These are phyloP conservation scores for Mycena olivaceomarginata DNA, from an alignment of 768 basidiomycete species.

Conservation along the genomic window DNA sequence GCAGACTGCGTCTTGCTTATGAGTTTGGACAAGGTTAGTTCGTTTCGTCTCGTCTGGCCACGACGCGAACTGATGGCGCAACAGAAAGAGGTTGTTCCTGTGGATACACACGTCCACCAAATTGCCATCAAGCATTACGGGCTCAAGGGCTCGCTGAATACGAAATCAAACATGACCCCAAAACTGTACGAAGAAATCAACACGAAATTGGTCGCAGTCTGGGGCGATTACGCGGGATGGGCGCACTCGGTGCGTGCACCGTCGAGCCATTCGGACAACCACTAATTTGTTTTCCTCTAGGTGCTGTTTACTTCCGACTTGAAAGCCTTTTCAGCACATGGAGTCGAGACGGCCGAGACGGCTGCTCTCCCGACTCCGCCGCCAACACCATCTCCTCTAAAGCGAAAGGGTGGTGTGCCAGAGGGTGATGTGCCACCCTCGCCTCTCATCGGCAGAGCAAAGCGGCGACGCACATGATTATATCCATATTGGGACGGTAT, in stretches of 20 bases:
- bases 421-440: constrained; percentile 24
- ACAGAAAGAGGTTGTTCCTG: constrained; percentile 91
- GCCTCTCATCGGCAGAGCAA: constrained; percentile 64
- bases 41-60: background rate
- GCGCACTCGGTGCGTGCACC: constrained; percentile 81
- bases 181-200: constrained; percentile 86
- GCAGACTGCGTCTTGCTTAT: constrained; percentile 96
- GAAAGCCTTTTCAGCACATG: constrained; percentile 79
- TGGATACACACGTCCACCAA: constrained; percentile 97
- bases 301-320: constrained; percentile 87
- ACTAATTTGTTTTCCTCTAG: constrained; percentile 56
- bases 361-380: constrained; percentile 55
- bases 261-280: background rate
- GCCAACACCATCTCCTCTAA: constrained; percentile 51
- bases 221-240: constrained; percentile 95
- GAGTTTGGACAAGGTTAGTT: constrained; percentile 89
- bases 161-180: constrained; percentile 81
- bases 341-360: constrained; percentile 56
- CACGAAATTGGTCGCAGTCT: constrained; percentile 73
- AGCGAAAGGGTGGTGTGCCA: constrained; percentile 50
- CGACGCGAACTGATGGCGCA: background rate
- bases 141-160: constrained; percentile 65
- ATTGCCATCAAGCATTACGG: constrained; percentile 90
- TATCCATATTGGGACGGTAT: constrained; percentile 11
- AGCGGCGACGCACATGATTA: constrained; percentile 56